Evolutionary conservation across 306 rosid species (phyloP), one percentile per base, ranked within the genome.

Genomic region (Cicer chorassanicum): DNA sequence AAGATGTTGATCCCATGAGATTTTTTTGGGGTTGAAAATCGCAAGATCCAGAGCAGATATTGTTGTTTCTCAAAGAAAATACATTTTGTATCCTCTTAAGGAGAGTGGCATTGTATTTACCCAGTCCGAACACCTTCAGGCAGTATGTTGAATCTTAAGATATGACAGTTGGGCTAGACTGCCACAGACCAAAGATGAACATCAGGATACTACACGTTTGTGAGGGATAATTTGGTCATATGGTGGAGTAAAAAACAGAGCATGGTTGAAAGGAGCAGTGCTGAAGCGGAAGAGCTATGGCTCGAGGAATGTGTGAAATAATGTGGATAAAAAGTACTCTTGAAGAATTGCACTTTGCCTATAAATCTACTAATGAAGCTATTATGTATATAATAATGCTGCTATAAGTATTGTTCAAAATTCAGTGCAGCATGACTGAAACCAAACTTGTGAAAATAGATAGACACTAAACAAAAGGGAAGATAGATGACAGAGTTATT

Each of bases 291-390:
- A 60, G 10, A 34, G 43, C 41, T 60, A 60, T 60, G 16, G 43
- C 65, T 60, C 65, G 5, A 34, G 65, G 18, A 21, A 24, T 57
- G 64, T 9, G 64, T 57, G 11, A 54, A 54, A 54, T 54, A 54
- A 16, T 16, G 11, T 8, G 34, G 60, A 21, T 60, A 10, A 60
- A 59, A 59, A 60, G 15, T 40, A 29, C 14, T 29, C 16, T 60
- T 11, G 19, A 60, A 24, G 43, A 60, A 60, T 60, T 60, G 8
- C 41, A 60, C 12, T 12, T 34, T 60, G 43, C 43, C 65, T 12
- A 59, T 59, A 24, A 59, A 24, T 9, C 18, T 59, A 9, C 62
- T 21, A 19, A 16, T 55, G 10, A 55, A 59, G 42, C 38, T 9
- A 21, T 8, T 8, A 2, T 21, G 63, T 9, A 14, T 29, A 57